Evolutionary conservation across 257 asterid species (phyloP), one percentile per base, ranked within the genome.

Genomic region (Datura wrightii): DNA sequence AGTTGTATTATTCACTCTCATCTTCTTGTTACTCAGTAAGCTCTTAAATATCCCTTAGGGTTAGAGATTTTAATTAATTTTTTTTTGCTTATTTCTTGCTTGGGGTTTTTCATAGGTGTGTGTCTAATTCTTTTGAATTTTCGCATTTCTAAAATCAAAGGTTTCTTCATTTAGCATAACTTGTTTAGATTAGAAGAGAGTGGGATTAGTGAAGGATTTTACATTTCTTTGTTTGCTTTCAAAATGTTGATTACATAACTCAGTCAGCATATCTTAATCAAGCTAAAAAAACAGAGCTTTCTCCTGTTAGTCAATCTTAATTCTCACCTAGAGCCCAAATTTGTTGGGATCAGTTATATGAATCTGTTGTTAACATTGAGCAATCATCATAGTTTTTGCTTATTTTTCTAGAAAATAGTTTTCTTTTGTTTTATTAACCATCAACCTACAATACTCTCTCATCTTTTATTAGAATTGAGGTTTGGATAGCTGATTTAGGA

Each of bases 1-100:
- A 67, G 91, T 85, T 39, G 89, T 91, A 11, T 6, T 90, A 5
- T 39, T 84, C 85, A 92, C 98, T 14, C 15, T 83, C 10, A 7
- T 91, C 50, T 71, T 92, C 62, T 86, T 92, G 82, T 42, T 88
- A 48, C 80, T 90, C 85, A 16, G 98, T 94, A 90, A 90, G 60
- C 6, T 48, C 37, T 74, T 48, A 24, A 24, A 74, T 46, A 4
- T n/a, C 56, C 58, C 37, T 10, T 10, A 67, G 52, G 52, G 31
- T 67, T 37, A 14, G 14, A 37, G 18, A 44, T 18, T 72, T 62
- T 41, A n/a, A 3, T 52, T 52, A 52, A 53, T 6, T 11, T 31
- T 4, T 7, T 13, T 69, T 36, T 39, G 6, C 31, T 39, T 39
- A 39, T 1, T 14, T 67, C 1, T 66, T 66, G 66, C 5, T 59